A percentile compares a stretch with the other conserved stretches of the same genome.
Conservation (phyloP, 2,329 filamentous ascomycete species). For the Emericellopsis atlantica region DNA sequence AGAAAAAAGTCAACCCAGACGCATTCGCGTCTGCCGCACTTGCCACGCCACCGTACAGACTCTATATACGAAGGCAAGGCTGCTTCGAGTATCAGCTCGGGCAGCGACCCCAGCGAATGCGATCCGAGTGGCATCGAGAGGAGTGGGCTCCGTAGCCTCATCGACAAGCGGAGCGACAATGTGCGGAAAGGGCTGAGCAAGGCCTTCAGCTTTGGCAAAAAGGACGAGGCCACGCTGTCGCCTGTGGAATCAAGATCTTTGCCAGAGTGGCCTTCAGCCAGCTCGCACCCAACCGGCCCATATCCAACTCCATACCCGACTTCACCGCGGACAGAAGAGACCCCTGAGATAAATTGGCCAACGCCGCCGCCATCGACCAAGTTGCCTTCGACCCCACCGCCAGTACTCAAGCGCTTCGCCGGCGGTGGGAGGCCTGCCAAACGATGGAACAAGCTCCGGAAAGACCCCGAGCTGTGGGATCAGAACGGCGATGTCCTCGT, state of each 20-base stretch:
- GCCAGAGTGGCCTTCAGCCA: too few species aligned
- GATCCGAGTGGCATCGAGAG: slow-evolving; percentile 33
- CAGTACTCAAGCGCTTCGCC: slow-evolving; percentile 37
- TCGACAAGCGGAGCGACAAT: slow-evolving; percentile 44
- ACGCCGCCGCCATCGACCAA: slow-evolving; percentile 28
- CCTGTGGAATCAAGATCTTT: not conserved
- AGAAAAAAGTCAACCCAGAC: not conserved
- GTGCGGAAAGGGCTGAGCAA: slow-evolving; percentile 40
- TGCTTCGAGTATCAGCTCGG: too few species aligned
- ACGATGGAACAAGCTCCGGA: slow-evolving; percentile 43
- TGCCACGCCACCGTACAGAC: too few species aligned
- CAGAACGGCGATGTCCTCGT: slow-evolving; percentile 47
- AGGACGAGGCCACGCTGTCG: slow-evolving; percentile 22
- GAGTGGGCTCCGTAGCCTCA: slow-evolving; percentile 34
- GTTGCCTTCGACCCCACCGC: slow-evolving; percentile 29
- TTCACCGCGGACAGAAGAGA: slow-evolving; percentile 5
- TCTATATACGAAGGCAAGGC: too few species aligned
- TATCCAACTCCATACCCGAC: not conserved
- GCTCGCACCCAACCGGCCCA: not conserved
- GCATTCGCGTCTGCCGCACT: not conserved
- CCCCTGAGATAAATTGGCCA: slow-evolving; percentile 8
- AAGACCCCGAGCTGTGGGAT: slow-evolving; percentile 50
- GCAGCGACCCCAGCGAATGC: not conserved
- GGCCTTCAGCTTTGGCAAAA: slow-evolving; percentile 36
- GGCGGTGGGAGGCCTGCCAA: slow-evolving; percentile 34